phyloP scores from a whole-genome alignment of 371 early-diverging fungal species.

The Mucor indicus region DNA sequence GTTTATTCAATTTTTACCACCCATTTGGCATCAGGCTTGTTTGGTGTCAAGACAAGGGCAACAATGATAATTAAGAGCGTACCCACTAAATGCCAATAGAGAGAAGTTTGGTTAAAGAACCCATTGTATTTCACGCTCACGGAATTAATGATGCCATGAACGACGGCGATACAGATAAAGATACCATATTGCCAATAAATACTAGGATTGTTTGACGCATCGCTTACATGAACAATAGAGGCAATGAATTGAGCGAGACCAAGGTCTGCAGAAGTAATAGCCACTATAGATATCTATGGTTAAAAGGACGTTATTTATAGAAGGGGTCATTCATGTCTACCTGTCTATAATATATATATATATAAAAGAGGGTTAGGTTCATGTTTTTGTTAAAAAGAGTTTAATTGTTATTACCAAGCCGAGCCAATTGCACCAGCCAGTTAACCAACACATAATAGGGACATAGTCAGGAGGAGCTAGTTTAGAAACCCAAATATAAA shows the following conservation, averaged over 20 bases:
- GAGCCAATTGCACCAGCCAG: slow-evolving; percentile 62
- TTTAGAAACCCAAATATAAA: slow-evolving; percentile 60
- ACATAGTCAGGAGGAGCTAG: slow-evolving; percentile 55
- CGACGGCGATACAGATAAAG: slow-evolving; percentile 44
- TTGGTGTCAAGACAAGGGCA: slow-evolving; percentile 49
- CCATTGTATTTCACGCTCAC: slow-evolving; percentile 51
- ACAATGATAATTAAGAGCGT: slow-evolving; percentile 55
- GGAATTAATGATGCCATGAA: slow-evolving; percentile 59
- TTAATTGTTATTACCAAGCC: slow-evolving; percentile 33
- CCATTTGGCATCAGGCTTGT: slow-evolving; percentile 41
- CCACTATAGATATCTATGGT: too few species aligned
- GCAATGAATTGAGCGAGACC: slow-evolving; percentile 50
- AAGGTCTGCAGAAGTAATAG: slow-evolving; percentile 52
- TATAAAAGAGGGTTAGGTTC: not conserved
- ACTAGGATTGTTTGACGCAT: slow-evolving; percentile 30
- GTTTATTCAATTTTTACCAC: slow-evolving; percentile 39
- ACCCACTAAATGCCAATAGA: slow-evolving; percentile 61
- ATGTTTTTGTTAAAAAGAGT: too few species aligned
- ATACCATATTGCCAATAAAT: slow-evolving; percentile 43
- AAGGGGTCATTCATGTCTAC: too few species aligned
- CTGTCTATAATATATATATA: slow-evolving; percentile 19
- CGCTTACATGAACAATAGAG: slow-evolving; percentile 40
- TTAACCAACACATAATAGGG: slow-evolving; percentile 57
- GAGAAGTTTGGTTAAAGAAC: slow-evolving; percentile 51
- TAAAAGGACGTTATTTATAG: too few species aligned